Evolutionary conservation across 441 rosid species (phyloP).

Genomic region (Gossypium schwendimanii): DNA sequence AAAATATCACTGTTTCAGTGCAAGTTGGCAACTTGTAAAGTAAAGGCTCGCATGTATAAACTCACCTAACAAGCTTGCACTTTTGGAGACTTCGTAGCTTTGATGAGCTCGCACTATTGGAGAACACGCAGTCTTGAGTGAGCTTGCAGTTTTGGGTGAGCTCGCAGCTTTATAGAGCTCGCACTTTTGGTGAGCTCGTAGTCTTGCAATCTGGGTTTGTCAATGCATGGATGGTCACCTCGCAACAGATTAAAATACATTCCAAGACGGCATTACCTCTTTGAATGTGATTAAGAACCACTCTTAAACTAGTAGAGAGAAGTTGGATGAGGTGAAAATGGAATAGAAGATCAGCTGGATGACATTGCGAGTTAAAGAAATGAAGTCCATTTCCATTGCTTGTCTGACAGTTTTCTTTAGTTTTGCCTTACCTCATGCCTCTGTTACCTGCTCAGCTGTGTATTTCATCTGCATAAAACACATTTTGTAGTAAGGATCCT

Average conservation of each 20-base stretch:
- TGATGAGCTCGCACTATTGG: no score
- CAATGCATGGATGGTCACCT: no score
- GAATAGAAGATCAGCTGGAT: neutral
- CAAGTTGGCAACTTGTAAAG: no score
- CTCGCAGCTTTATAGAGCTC: no score
- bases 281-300: neutral
- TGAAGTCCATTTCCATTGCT: neutral
- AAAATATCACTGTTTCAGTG: no score
- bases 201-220: no score
- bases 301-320: neutral
- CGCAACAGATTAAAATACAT: neutral
- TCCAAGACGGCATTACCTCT: neutral
- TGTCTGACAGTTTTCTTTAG: neutral
- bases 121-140: no score
- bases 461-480: neutral
- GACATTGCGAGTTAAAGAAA: neutral
- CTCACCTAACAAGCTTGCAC: no score
- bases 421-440: neutral
- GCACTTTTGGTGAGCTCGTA: no score
- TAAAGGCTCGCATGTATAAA: no score
- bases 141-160: no score
- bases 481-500: neutral
- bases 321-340: neutral
- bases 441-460: neutral
- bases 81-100: no score